These are phyloP conservation scores for Chamaecyparis obtusa DNA, from an alignment of 75 land plant genomes.

Conservation along the genomic window DNA sequence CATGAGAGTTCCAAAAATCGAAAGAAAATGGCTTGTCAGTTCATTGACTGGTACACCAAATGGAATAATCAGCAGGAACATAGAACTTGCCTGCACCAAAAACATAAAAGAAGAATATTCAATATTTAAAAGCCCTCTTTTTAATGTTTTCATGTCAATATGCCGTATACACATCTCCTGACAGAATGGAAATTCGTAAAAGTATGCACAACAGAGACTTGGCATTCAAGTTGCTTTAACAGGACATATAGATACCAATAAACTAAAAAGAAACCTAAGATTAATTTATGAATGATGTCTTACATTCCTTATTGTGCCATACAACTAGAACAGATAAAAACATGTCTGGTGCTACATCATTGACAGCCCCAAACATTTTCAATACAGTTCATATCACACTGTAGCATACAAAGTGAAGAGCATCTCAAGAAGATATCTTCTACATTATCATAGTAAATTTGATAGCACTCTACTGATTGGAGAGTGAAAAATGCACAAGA, in stretches of 20 bases:
- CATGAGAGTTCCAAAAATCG: slow-evolving; percentile 76
- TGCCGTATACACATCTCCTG: not conserved
- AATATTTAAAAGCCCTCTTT: not conserved
- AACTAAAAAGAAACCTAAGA: not conserved
- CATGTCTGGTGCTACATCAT: not conserved
- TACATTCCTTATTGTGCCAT: not conserved
- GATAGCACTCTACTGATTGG: not conserved
- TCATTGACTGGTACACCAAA: slow-evolving; percentile 50
- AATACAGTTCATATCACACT: not conserved
- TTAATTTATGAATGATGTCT: not conserved
- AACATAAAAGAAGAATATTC: not conserved
- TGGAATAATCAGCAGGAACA: slow-evolving; percentile 58
- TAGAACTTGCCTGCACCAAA: slow-evolving; percentile 72
- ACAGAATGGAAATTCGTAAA: not conserved
- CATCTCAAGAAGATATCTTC: not conserved
- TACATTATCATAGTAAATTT: not conserved
- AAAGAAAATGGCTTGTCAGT: slow-evolving; percentile 44
- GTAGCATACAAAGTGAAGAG: not conserved
- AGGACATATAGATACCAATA: not conserved
- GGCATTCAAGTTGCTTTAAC: not conserved
- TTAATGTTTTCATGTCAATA: not conserved
- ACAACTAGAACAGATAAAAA: not conserved
- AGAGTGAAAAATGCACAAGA: not conserved
- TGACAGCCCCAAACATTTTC: not conserved
- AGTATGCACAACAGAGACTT: not conserved